Evolutionary conservation across 768 basidiomycete genomes (phyloP), one percentile per base, ranked within the genome.

Genomic region (Lanmaoa rubissima): DNA sequence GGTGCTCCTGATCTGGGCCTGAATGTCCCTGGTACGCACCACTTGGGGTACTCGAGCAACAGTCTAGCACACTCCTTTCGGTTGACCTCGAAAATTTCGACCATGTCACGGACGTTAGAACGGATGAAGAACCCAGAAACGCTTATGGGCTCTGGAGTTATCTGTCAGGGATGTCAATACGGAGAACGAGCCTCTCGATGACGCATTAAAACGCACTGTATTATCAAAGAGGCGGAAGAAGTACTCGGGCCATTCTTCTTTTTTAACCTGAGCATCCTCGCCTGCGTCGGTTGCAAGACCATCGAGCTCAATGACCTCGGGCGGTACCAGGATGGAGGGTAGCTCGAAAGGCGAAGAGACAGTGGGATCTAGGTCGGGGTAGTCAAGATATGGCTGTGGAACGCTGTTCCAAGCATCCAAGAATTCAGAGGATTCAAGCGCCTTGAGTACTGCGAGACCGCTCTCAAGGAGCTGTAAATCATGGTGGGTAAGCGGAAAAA

Each of bases 1-100:
- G 85, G 78, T 28, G 85, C 84, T 12, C 83, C 85, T 14, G 87
- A 84, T 64, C 81, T 84, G 8, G 87, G 83, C 64, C 88, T 92
- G 80, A 98, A 98, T 0, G 93, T 93, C 5, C 92, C 92, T 3
- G 81, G 76, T 5, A 85, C 67, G 53, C 86, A 82, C 90, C 94
- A 97, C 65, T 86, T 88, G 1, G 92, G 90, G 53, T 90, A 87
- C 69, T 93, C 88, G 44, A 97, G 79, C 7, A 98, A 77, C 9
- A 98, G 75, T 4, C 90, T 79, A 1, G 97, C 95, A 61, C 88
- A 90, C 65, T 99, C 97, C 70, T 96, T 97, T 53, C 97, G 84
- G 71, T 99, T 98, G 48, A 97, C 83, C 70, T 98, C 96, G 65
- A 92, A 98, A 16, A 98, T 88, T 55, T 92, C 84, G 41, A 97